Percentiles rank a stretch among this genome's conserved stretches.
phyloP scores from a whole-genome alignment of 2,329 filamentous ascomycete genomes.

The Cytospora leucostoma region DNA sequence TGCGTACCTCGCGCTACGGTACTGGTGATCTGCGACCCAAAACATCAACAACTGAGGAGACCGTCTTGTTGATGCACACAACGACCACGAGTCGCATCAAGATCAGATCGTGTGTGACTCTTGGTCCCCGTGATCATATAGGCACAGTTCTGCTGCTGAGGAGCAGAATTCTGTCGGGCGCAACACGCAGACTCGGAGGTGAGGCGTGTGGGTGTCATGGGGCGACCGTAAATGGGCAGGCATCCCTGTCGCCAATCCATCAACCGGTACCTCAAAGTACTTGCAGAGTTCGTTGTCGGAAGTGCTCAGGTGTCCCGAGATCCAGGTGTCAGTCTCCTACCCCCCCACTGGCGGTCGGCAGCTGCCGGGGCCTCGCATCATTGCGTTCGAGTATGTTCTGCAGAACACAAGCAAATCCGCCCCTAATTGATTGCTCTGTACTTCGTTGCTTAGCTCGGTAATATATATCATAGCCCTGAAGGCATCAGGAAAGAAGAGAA shows the following conservation, averaged over 20 bases:
- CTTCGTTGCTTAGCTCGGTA: no score
- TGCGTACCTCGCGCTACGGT: not conserved
- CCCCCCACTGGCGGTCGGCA: not conserved
- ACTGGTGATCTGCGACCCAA: not conserved
- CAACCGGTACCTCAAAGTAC: conserved; percentile 15
- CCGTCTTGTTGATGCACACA: not conserved
- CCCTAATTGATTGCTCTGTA: no score
- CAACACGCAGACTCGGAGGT: conserved; percentile 7
- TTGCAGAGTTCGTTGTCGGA: not conserved
- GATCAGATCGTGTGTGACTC: not conserved
- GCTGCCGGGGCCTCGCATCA: not conserved
- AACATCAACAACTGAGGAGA: not conserved
- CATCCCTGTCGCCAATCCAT: conserved; percentile 12
- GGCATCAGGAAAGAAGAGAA: no score
- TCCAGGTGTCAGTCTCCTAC: not conserved
- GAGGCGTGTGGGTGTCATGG: conserved; percentile 24
- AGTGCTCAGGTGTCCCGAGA: not conserved
- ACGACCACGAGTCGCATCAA: not conserved
- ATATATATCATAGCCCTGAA: no score
- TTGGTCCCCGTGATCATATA: not conserved
- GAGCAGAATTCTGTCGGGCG: not conserved
- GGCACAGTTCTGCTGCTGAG: not conserved
- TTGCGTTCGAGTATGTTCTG: not conserved
- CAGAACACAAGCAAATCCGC: not conserved
- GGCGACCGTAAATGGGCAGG: conserved; percentile 15